These are phyloP conservation scores for Ehretia macrophylla DNA, from an alignment of 257 asterid genomes.

Conservation along the genomic window DNA sequence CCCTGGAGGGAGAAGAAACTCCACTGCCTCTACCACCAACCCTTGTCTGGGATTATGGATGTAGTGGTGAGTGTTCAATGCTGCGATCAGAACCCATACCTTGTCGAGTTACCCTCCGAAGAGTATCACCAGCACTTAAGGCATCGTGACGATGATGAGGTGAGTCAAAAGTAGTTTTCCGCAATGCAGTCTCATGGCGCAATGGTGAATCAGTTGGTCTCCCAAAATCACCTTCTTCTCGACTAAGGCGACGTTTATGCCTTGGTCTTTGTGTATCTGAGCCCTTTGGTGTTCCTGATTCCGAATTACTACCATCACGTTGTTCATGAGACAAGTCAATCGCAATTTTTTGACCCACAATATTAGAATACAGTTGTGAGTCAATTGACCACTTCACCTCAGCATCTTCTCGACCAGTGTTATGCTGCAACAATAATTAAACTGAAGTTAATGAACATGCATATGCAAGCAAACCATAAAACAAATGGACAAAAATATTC, in stretches of 20 bases:
- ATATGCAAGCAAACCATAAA: too few relatives aligned
- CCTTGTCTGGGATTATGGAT: constrained; percentile 54
- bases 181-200: constrained; percentile 35
- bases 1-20: constrained; percentile 87
- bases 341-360: constrained; percentile 24
- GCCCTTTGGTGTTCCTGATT: constrained; percentile 33
- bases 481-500: too few relatives aligned
- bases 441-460: too few relatives aligned
- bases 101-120: constrained; percentile 49
- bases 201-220: constrained; percentile 50
- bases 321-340: too few relatives aligned
- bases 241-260: constrained; percentile 41
- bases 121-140: constrained; percentile 53
- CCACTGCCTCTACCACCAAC: constrained; percentile 46
- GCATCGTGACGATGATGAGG: constrained; percentile 52
- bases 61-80: constrained; percentile 67
- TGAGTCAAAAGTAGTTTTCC: constrained; percentile 44
- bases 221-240: constrained; percentile 55
- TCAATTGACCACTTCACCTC: constrained; percentile 34
- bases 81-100: constrained; percentile 63
- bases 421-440: background rate
- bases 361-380: constrained; percentile 35
- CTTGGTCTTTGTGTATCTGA: constrained; percentile 33
- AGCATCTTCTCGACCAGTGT: constrained; percentile 33
- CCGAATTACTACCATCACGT: too few relatives aligned